Evolutionary conservation across 768 basidiomycete genomes (phyloP).

Genomic region (Tricholoma terreum): DNA sequence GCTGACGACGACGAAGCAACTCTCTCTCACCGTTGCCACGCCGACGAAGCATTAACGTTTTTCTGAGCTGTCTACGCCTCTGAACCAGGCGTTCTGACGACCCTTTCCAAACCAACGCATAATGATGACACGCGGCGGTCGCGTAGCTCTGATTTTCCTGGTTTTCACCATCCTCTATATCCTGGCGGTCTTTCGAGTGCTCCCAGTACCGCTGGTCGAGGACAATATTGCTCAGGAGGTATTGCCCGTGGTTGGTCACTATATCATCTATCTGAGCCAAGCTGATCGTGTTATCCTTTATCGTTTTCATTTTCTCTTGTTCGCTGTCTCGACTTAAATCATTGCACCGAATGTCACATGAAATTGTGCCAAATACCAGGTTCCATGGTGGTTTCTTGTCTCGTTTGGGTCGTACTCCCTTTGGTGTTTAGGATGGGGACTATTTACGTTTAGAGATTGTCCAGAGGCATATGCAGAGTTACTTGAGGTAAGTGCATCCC

Average conservation of each 20-base stretch:
- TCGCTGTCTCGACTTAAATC: background rate
- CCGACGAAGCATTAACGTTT: background rate
- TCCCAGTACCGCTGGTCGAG: slow-evolving; percentile 55
- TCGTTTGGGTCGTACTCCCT: slow-evolving; percentile 79
- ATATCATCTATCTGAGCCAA: too few species aligned
- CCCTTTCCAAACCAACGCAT: background rate
- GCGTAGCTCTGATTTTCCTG: slow-evolving; percentile 45
- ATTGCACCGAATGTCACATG: background rate
- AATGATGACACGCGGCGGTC: slow-evolving; percentile 60
- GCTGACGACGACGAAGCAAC: background rate
- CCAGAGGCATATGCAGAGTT: slow-evolving; percentile 77
- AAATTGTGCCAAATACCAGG: slow-evolving; percentile 32
- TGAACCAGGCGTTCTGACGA: background rate
- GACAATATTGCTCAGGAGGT: slow-evolving; percentile 44
- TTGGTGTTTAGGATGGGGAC: slow-evolving; percentile 71
- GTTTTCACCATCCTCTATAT: slow-evolving; percentile 49
- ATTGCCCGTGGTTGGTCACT: slow-evolving; percentile 54
- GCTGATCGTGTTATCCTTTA: background rate
- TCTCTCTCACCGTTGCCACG: too few species aligned
- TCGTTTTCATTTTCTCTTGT: background rate
- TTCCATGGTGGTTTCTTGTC: slow-evolving; percentile 83
- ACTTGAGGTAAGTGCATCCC: slow-evolving; percentile 44
- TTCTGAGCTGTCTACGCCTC: background rate
- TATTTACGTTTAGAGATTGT: slow-evolving; percentile 72
- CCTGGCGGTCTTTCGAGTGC: slow-evolving; percentile 50